phyloP scores from a whole-genome alignment of 345 rosid species.

The Streptanthus diversifolius region DNA sequence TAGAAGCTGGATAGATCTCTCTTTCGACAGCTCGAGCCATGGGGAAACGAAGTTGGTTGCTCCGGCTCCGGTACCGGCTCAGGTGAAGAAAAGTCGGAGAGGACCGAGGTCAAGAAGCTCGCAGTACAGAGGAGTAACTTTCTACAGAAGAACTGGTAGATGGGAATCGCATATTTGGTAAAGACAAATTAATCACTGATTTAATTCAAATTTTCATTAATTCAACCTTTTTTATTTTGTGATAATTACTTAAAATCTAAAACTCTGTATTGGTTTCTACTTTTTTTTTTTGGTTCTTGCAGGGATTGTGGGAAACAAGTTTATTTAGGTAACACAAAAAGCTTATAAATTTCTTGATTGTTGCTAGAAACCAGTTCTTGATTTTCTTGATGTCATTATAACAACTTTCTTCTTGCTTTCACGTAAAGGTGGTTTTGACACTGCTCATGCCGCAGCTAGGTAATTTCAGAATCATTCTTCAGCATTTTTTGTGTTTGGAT shows the following conservation, averaged over 20 bases:
- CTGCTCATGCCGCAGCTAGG: constrained; percentile 98
- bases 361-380: neutral
- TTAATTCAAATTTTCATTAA: neutral
- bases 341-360: neutral
- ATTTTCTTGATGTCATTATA: neutral
- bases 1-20: constrained; percentile 53
- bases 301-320: constrained; percentile 99
- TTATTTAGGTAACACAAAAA: constrained; percentile 58
- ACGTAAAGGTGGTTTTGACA: constrained; percentile 84
- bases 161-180: constrained; percentile 99
- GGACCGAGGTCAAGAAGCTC: constrained; percentile 96
- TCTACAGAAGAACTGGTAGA: constrained; percentile 90
- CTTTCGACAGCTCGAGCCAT: constrained; percentile 31
- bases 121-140: constrained; percentile 91
- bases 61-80: constrained; percentile 44
- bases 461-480: constrained; percentile 12
- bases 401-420: constrained; percentile 14
- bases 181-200: neutral
- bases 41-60: constrained; percentile 33
- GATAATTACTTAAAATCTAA: neutral
- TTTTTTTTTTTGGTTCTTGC: constrained; percentile 12
- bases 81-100: constrained; percentile 76
- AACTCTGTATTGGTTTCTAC: neutral
- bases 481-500: neutral
- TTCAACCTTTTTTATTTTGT: neutral